Percentiles rank a stretch among this genome's conserved stretches.
phyloP scores from a whole-genome alignment of 345 rosid species.

The Sonneratia caseolaris region DNA sequence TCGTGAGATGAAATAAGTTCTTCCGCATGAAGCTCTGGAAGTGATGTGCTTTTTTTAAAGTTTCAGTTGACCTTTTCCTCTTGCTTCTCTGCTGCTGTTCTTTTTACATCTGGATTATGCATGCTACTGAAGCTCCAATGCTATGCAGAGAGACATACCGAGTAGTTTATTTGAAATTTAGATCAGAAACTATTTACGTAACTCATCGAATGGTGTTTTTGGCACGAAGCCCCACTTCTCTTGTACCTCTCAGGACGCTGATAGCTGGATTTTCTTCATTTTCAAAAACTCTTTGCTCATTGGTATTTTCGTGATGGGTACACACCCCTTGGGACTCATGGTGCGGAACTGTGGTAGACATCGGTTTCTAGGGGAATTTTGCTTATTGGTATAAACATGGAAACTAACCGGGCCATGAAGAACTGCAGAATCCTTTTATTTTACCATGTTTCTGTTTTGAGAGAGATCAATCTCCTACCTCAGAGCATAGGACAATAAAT shows the following conservation, averaged over 20 bases:
- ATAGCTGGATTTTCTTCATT: neutral
- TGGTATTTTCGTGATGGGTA: too few relatives aligned
- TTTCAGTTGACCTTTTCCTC: neutral
- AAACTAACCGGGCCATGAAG: too few relatives aligned
- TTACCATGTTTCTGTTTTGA: too few relatives aligned
- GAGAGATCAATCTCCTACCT: too few relatives aligned
- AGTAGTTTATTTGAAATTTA: slow-evolving; percentile 7
- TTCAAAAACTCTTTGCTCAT: too few relatives aligned
- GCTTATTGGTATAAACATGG: too few relatives aligned
- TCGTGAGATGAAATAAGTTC: neutral
- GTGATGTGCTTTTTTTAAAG: slow-evolving; percentile 9
- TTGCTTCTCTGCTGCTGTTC: neutral
- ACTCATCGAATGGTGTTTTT: neutral
- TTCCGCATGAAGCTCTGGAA: slow-evolving; percentile 8
- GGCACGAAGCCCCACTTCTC: neutral
- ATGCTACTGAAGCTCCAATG: neutral
- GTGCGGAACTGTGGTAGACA: too few relatives aligned
- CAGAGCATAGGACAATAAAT: too few relatives aligned
- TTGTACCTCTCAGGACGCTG: neutral
- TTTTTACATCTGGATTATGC: neutral
- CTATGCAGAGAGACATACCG: neutral
- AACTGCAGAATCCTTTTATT: too few relatives aligned
- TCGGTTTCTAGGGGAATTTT: too few relatives aligned
- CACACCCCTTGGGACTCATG: too few relatives aligned
- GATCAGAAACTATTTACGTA: slow-evolving; percentile 1